Conservation (phyloP, 176 grass and related monocot genomes). For the Thalia dealbata region DNA sequence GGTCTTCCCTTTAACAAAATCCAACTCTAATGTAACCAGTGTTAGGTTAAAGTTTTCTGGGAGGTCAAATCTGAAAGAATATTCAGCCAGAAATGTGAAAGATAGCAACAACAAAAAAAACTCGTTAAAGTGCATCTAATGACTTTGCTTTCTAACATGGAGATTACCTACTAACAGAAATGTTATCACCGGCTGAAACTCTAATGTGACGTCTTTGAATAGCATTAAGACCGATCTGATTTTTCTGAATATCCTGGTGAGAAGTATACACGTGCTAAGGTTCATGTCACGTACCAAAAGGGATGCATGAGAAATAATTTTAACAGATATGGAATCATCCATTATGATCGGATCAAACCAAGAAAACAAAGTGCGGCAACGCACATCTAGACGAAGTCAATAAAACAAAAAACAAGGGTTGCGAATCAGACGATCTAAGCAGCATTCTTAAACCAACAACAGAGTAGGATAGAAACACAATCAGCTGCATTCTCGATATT, state of each 20-base stretch:
- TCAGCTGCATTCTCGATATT: background rate
- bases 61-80: conserved; percentile 46
- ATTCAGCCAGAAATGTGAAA: conserved; percentile 14
- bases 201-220: conserved; percentile 81
- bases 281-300: conserved; percentile 6
- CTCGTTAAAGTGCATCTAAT: conserved; percentile 2
- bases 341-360: background rate
- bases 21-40: conserved; percentile 68
- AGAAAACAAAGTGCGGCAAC: background rate
- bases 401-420: too few relatives aligned
- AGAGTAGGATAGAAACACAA: background rate
- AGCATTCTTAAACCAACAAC: background rate
- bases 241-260: conserved; percentile 49
- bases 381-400: too few relatives aligned
- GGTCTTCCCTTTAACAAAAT: conserved; percentile 58
- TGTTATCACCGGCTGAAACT: conserved; percentile 79
- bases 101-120: conserved; percentile 16
- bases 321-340: background rate
- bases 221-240: conserved; percentile 76
- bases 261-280: conserved; percentile 60
- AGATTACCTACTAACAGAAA: conserved; percentile 54
- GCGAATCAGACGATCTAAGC: background rate
- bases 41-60: conserved; percentile 70
- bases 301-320: background rate
- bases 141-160: background rate